Conservation (phyloP, 495 filamentous ascomycete genomes). For the Trypethelium eluteriae region DNA sequence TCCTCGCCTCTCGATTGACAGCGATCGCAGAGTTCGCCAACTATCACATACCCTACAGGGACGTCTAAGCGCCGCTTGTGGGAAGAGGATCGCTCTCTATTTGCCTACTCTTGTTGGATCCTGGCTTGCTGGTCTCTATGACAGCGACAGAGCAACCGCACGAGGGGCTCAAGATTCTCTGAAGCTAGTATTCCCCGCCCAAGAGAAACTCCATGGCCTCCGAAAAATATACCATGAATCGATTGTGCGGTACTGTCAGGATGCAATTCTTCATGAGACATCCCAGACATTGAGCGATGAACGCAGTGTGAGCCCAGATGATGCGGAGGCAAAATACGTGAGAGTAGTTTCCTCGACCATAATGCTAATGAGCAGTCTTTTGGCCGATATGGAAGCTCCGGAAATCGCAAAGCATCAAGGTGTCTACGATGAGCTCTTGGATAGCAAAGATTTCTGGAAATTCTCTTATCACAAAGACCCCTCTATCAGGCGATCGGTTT, state of each 20-base stretch:
- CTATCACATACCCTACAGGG: slow-evolving; percentile 69
- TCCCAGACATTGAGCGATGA: slow-evolving; percentile 78
- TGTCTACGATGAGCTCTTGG: slow-evolving; percentile 51
- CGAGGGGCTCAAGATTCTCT: slow-evolving; percentile 69
- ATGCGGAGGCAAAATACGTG: slow-evolving; percentile 73
- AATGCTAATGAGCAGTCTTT: slow-evolving; percentile 47
- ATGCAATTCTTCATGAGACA: slow-evolving; percentile 69
- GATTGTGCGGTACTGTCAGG: slow-evolving; percentile 71
- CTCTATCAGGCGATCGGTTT: slow-evolving; percentile 61
- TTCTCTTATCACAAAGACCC: slow-evolving; percentile 59
- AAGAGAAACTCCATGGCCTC: slow-evolving; percentile 66
- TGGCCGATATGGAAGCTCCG: slow-evolving; percentile 33
- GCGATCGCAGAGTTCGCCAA: slow-evolving; percentile 77
- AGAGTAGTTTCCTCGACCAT: slow-evolving; percentile 65
- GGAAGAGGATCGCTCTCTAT: slow-evolving; percentile 71
- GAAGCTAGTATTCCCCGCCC: slow-evolving; percentile 61
- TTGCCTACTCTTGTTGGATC: slow-evolving; percentile 69
- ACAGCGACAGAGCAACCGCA: slow-evolving; percentile 67
- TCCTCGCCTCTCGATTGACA: slow-evolving; percentile 80
- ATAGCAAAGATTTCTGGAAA: slow-evolving; percentile 65
- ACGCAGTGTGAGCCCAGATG: slow-evolving; percentile 71
- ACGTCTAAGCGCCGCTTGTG: slow-evolving; percentile 58
- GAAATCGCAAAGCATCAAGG: slow-evolving; percentile 34
- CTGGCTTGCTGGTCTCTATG: slow-evolving; percentile 84
- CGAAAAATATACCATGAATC: slow-evolving; percentile 67